Evolutionary conservation across 192 early-diverging fungal genomes (phyloP).

Genomic region (Fimicolochytrium jonesii): DNA sequence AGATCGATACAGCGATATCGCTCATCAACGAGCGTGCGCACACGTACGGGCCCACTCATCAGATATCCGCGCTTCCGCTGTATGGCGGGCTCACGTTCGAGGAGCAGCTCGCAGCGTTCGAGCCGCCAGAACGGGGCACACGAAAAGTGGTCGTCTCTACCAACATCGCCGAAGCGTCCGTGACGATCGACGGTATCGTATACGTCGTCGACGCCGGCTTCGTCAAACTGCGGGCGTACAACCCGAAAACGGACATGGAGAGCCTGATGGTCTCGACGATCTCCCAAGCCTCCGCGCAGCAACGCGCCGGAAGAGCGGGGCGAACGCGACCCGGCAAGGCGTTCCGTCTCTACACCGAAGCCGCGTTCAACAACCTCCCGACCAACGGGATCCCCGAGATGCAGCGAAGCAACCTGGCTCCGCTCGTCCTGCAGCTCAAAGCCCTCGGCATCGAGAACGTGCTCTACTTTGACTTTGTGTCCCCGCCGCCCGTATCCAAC

Average conservation of each 20-base stretch:
- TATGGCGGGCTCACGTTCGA: conserved; percentile 68
- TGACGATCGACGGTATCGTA: conserved; percentile 71
- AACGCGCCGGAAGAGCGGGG: conserved; percentile 47
- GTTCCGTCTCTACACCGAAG: conserved; percentile 50
- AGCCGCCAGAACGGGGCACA: conserved; percentile 44
- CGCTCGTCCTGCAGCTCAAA: conserved; percentile 70
- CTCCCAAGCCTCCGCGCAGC: conserved; percentile 40
- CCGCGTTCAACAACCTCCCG: conserved; percentile 23
- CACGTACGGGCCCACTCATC: background rate
- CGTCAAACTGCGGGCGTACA: conserved; percentile 60
- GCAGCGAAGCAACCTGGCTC: conserved; percentile 61
- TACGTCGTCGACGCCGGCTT: conserved; percentile 79
- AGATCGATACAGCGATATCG: conserved; percentile 64
- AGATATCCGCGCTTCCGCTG: conserved; percentile 56
- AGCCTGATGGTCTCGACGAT: conserved; percentile 38
- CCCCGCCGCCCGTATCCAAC: conserved; percentile 66
- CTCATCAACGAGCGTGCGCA: conserved; percentile 45
- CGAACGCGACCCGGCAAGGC: conserved; percentile 48
- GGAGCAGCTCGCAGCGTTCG: conserved; percentile 64
- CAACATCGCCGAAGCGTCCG: conserved; percentile 83
- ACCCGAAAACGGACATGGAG: conserved; percentile 35
- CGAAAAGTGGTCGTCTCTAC: conserved; percentile 88
- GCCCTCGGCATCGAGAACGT: conserved; percentile 80
- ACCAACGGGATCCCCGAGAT: conserved; percentile 45
- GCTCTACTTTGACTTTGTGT: conserved; percentile 72